These are phyloP conservation scores for Oehlia diaphana DNA, from an alignment of 192 early-diverging fungal genomes.

Conservation along the genomic window DNA sequence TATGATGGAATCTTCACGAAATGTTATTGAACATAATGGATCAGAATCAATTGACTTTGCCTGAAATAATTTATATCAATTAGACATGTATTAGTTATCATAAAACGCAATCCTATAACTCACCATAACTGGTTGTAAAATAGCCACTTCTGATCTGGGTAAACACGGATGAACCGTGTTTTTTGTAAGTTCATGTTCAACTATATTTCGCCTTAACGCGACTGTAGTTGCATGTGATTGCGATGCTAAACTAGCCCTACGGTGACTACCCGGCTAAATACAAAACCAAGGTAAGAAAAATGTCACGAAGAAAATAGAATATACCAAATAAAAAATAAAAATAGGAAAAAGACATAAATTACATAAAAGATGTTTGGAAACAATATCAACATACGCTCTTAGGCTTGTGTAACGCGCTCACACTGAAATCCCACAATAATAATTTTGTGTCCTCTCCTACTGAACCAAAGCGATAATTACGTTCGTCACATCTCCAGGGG, in stretches of 20 bases:
- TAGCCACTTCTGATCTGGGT: conserved; percentile 57
- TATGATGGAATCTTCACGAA: conserved; percentile 71
- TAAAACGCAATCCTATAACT: neutral
- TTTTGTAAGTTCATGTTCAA: conserved; percentile 26
- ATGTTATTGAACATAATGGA: conserved; percentile 60
- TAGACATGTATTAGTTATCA: neutral
- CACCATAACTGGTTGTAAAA: conserved; percentile 71
- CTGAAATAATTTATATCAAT: conserved; percentile 29
- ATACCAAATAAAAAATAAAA: conserved; percentile 6
- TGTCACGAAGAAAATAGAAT: neutral
- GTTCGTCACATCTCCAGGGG: conserved; percentile 72
- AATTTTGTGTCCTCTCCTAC: conserved; percentile 88
- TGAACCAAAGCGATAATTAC: conserved; percentile 82
- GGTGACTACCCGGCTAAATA: conserved; percentile 32
- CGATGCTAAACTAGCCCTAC: conserved; percentile 42
- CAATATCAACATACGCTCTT: conserved; percentile 51
- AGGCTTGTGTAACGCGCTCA: conserved; percentile 73
- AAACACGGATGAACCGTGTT: conserved; percentile 37
- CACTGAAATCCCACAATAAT: conserved; percentile 93
- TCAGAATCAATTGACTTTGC: conserved; percentile 60
- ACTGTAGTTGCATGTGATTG: conserved; percentile 23
- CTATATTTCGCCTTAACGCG: conserved; percentile 18
- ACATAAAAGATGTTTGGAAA: neutral
- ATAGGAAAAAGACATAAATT: neutral
- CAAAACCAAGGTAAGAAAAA: neutral